phyloP scores from a whole-genome alignment of 495 filamentous ascomycete species.

The Emericellopsis terricola region DNA sequence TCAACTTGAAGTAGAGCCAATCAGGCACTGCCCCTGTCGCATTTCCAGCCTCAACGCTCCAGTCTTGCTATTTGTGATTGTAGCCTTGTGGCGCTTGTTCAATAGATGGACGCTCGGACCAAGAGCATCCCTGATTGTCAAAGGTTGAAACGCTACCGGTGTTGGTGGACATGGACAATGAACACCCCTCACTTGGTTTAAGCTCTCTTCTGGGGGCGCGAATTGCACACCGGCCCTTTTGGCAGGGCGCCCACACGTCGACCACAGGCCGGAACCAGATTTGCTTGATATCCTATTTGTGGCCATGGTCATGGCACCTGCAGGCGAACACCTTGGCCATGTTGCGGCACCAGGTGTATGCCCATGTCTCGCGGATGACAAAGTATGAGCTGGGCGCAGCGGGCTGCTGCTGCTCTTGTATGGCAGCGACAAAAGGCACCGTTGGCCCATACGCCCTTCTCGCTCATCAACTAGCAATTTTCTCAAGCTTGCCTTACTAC shows the following conservation, averaged over 20 bases:
- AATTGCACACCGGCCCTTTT: not conserved
- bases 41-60: not conserved
- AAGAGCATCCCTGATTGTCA: constrained; percentile 8
- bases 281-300: not conserved
- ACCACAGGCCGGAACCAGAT: not conserved
- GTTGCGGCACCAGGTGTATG: no score
- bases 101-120: constrained; percentile 3
- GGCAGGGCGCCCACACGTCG: not conserved
- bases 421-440: no score
- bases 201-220: no score
- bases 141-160: constrained; percentile 4
- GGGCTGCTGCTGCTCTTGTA: no score
- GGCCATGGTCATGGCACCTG: not conserved
- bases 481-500: no score
- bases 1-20: not conserved
- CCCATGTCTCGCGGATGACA: no score
- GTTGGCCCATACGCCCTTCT: no score
- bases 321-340: not conserved
- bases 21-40: not conserved
- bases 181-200: no score
- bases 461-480: no score
- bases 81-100: not conserved
- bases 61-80: constrained; percentile 1
- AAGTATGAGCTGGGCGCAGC: no score
- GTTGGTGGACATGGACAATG: no score